phyloP scores from a whole-genome alignment of 106 monocot species.

The Alisma plantagoaquatica region DNA sequence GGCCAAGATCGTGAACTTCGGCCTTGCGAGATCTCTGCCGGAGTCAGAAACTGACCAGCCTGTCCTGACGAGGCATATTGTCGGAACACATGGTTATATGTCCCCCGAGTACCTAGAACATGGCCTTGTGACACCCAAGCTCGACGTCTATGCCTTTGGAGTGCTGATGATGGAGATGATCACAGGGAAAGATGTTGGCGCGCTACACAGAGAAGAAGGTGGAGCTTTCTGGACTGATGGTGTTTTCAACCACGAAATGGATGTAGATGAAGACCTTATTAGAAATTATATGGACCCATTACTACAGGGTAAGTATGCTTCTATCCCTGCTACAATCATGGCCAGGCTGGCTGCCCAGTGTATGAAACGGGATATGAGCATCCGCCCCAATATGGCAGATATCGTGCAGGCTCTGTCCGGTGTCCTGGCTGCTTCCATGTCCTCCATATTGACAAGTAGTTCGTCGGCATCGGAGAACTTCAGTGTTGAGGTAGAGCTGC shows the following conservation, averaged over 20 bases:
- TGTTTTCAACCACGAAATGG: no score
- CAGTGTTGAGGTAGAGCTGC: no score
- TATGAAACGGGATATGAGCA: slow-evolving; percentile 15
- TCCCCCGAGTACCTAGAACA: slow-evolving; percentile 47
- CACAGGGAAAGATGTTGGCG: slow-evolving; percentile 20
- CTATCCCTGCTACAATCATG: slow-evolving; percentile 12
- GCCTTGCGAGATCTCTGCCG: slow-evolving; percentile 9
- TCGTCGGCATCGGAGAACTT: no score
- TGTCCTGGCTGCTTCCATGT: slow-evolving; percentile 9
- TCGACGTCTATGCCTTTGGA: slow-evolving; percentile 42
- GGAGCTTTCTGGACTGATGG: no score
- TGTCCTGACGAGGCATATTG: slow-evolving; percentile 29
- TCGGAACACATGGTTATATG: slow-evolving; percentile 31
- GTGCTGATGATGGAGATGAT: slow-evolving; percentile 39
- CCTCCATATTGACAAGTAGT: neutral
- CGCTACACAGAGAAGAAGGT: neutral
- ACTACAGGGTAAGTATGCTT: slow-evolving; percentile 19
- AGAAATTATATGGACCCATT: slow-evolving; percentile 27
- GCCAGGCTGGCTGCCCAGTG: slow-evolving; percentile 24
- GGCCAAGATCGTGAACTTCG: slow-evolving; percentile 30
- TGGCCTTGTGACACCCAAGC: slow-evolving; percentile 30
- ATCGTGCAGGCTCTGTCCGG: slow-evolving; percentile 21
- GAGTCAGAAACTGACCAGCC: slow-evolving; percentile 20
- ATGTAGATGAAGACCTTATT: no score
- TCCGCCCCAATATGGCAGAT: slow-evolving; percentile 28